Conservation (phyloP, 1,139 yeast species). For the Ashbya aceris region DNA sequence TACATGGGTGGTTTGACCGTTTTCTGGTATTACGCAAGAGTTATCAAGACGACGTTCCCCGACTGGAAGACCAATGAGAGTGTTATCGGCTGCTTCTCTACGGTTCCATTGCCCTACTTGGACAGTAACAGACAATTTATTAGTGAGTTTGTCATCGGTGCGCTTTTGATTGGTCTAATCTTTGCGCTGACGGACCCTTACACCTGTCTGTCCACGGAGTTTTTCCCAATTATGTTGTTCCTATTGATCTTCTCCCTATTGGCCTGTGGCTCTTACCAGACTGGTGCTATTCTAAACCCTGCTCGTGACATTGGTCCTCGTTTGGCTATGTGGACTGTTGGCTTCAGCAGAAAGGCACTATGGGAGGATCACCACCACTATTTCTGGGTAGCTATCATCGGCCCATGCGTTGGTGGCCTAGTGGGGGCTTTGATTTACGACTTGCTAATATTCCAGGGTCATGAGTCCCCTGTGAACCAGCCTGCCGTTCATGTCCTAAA, state of each 20-base stretch:
- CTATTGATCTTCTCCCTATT: constrained; percentile 37
- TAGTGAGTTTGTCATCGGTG: constrained; percentile 38
- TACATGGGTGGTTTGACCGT: constrained; percentile 34
- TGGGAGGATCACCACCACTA: constrained; percentile 35
- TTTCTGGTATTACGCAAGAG: constrained; percentile 31
- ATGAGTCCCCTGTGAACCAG: constrained; percentile 40
- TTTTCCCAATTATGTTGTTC: constrained; percentile 38
- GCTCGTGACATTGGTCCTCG: constrained; percentile 49
- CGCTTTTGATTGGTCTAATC: constrained; percentile 36
- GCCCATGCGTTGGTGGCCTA: constrained; percentile 38
- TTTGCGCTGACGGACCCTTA: constrained; percentile 42
- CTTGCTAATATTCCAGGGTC: constrained; percentile 39
- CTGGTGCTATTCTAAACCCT: constrained; percentile 43
- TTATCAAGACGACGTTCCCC: constrained; percentile 20
- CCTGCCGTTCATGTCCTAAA: constrained; percentile 20
- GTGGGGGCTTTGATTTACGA: constrained; percentile 41
- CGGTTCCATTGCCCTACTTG: constrained; percentile 37
- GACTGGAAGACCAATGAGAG: constrained; percentile 20
- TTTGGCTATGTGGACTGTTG: constrained; percentile 37
- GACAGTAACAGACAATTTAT: constrained; percentile 37
- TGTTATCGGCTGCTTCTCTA: constrained; percentile 36
- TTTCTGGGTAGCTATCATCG: constrained; percentile 44
- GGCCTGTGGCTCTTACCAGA: constrained; percentile 39
- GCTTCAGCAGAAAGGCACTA: constrained; percentile 35
- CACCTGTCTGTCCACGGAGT: constrained; percentile 36